Percentiles rank a stretch among this genome's conserved stretches.
Evolutionary conservation across 2,329 filamentous ascomycete genomes (phyloP).

Genomic region (Cryphonectria radicalis): DNA sequence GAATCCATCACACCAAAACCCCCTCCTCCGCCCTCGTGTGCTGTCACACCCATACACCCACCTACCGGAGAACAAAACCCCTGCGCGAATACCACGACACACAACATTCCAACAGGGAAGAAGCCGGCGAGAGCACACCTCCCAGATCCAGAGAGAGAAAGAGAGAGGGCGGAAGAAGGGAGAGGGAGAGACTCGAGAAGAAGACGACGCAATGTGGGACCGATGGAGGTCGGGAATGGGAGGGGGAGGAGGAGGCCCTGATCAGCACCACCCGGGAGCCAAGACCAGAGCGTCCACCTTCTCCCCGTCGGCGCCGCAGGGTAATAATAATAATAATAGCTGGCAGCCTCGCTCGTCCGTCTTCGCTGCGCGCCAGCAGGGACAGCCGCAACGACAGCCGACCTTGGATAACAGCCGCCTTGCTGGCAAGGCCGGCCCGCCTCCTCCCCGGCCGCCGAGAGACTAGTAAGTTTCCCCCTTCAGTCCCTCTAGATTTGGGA

Average conservation of each 20-base stretch:
- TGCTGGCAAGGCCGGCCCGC: slow-evolving; percentile 21
- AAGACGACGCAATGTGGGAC: slow-evolving; percentile 15
- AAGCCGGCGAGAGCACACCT: background rate
- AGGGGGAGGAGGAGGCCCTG: background rate
- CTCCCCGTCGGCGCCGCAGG: background rate
- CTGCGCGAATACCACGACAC: background rate
- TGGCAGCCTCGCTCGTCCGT: slow-evolving; percentile 26
- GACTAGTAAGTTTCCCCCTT: slow-evolving; percentile 19
- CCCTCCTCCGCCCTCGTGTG: background rate
- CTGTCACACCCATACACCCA: background rate
- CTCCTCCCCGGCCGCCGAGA: slow-evolving; percentile 20
- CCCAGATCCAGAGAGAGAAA: too few relatives aligned
- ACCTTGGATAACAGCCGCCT: background rate
- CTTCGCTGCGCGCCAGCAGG: slow-evolving; percentile 23
- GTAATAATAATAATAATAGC: slow-evolving; percentile 12
- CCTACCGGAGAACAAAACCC: background rate
- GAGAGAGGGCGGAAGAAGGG: background rate
- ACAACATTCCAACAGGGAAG: background rate
- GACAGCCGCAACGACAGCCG: slow-evolving; percentile 17
- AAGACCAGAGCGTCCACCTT: slow-evolving; percentile 16
- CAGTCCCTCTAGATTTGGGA: background rate
- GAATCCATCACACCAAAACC: background rate
- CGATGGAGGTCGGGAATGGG: slow-evolving; percentile 19
- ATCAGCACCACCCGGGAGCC: background rate
- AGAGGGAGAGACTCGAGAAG: background rate